phyloP scores from a whole-genome alignment of 345 rosid genomes.

The Geranium brycei region DNA sequence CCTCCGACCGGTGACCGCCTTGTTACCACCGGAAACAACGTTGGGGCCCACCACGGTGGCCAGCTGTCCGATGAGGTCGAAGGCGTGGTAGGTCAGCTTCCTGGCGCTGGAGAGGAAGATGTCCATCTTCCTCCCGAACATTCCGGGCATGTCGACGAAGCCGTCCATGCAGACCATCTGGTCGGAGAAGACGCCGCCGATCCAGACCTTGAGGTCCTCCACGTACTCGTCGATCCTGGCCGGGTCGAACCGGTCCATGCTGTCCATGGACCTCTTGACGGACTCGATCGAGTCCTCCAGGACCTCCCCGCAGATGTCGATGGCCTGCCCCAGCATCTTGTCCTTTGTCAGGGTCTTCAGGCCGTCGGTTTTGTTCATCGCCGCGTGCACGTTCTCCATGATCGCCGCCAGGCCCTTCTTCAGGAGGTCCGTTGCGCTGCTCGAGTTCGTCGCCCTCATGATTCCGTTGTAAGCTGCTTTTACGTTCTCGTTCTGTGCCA shows the following conservation, averaged over 20 bases:
- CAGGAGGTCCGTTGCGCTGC: neutral
- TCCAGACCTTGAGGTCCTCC: neutral
- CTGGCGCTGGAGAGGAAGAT: neutral
- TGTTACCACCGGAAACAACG: neutral
- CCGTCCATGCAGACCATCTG: neutral
- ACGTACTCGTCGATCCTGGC: neutral
- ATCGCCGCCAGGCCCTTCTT: neutral
- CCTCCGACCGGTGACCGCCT: constrained; percentile 22
- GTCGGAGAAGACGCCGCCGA: neutral
- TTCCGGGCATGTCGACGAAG: neutral
- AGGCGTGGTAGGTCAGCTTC: neutral
- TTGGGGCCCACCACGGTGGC: neutral
- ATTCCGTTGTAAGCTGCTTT: too few relatives aligned
- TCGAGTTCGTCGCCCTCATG: neutral
- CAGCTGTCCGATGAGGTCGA: neutral
- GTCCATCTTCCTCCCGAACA: neutral
- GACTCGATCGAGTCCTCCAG: neutral
- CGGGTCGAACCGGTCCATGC: neutral
- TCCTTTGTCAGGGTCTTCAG: neutral
- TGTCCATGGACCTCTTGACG: neutral
- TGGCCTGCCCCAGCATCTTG: neutral
- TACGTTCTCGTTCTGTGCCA: too few relatives aligned
- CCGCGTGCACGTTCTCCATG: neutral
- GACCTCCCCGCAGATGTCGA: neutral
- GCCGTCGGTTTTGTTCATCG: neutral